Evolutionary conservation across 2,329 filamentous ascomycete genomes (phyloP).

Genomic region (Dothistroma pini): DNA sequence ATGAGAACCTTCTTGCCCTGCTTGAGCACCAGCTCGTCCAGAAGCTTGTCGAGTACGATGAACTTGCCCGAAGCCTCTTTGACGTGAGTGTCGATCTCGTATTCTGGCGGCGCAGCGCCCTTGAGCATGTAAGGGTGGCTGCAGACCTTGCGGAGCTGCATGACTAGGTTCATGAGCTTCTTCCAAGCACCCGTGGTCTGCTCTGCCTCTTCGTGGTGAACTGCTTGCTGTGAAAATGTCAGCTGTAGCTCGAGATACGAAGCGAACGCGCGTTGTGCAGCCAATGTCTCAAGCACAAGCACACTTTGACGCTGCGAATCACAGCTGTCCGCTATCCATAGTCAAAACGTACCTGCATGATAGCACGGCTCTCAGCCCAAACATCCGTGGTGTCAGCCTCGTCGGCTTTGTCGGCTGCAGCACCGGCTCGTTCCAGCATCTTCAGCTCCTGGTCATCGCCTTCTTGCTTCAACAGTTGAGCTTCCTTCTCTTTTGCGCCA

Average conservation of each 20-base stretch:
- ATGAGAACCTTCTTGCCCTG: conserved; percentile 54
- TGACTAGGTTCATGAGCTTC: conserved; percentile 52
- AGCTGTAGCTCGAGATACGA: not conserved
- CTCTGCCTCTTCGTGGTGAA: conserved; percentile 32
- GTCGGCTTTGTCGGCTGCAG: conserved; percentile 29
- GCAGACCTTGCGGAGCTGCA: conserved; percentile 56
- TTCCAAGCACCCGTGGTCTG: conserved; percentile 31
- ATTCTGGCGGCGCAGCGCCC: conserved; percentile 45
- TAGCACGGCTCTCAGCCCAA: conserved; percentile 48
- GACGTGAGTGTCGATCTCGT: conserved; percentile 46
- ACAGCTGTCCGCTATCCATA: not conserved
- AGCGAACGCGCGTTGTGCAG: not conserved
- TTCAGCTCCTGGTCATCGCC: conserved; percentile 34
- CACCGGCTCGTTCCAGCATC: conserved; percentile 30
- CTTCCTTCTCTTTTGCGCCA: conserved; percentile 45
- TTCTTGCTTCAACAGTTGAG: conserved; percentile 38
- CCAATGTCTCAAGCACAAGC: not conserved
- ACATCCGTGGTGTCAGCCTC: conserved; percentile 29
- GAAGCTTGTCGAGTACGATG: conserved; percentile 51
- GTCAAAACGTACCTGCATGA: conserved; percentile 29
- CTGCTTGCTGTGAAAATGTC: conserved; percentile 30
- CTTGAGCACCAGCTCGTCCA: conserved; percentile 48
- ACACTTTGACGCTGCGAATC: not conserved
- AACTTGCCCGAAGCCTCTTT: conserved; percentile 55
- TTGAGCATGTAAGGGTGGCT: conserved; percentile 53